Evolutionary conservation across 1,139 yeast species (phyloP).

Genomic region (Protomyces macrosporus): DNA sequence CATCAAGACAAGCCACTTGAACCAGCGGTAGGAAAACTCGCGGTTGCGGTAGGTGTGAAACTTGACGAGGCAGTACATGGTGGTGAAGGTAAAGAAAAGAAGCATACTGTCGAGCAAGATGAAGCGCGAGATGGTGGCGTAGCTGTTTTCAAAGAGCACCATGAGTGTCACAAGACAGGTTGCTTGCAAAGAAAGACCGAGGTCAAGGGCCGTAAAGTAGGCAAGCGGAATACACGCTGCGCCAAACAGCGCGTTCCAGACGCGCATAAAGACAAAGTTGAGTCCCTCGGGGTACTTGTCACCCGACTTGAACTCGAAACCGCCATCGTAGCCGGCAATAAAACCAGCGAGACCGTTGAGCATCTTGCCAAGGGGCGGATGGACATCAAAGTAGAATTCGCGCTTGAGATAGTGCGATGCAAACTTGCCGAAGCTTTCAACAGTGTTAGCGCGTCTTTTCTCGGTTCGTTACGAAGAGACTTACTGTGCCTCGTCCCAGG

Average conservation of each 20-base stretch:
- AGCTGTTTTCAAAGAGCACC: slow-evolving; percentile 66
- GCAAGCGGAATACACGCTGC: slow-evolving; percentile 90
- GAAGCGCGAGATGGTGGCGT: slow-evolving; percentile 84
- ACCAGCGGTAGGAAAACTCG: slow-evolving; percentile 78
- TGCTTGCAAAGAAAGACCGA: slow-evolving; percentile 72
- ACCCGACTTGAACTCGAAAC: slow-evolving; percentile 92
- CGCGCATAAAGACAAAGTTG: slow-evolving; percentile 85
- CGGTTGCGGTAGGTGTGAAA: slow-evolving; percentile 67
- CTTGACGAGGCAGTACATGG: slow-evolving; percentile 68
- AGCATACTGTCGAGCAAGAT: slow-evolving; percentile 95
- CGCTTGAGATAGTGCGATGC: slow-evolving; percentile 90
- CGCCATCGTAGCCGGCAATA: slow-evolving; percentile 90
- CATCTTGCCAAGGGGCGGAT: slow-evolving; percentile 98
- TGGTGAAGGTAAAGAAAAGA: slow-evolving; percentile 80
- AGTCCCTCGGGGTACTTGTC: slow-evolving; percentile 76
- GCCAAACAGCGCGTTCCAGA: slow-evolving; percentile 86
- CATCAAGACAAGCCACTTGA: slow-evolving; percentile 78
- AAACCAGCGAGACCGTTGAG: slow-evolving; percentile 91
- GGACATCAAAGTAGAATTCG: slow-evolving; percentile 95
- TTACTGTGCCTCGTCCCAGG: slow-evolving; percentile 91
- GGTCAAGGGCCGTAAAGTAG: slow-evolving; percentile 80
- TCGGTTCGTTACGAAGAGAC: slow-evolving; percentile 40
- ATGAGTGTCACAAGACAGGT: slow-evolving; percentile 77
- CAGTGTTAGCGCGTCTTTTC: slow-evolving; percentile 35
- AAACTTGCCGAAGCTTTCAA: slow-evolving; percentile 69